Base-by-base conservation (phyloP, 2,329 filamentous ascomycete species). In the Truncatella angustata region DNA sequence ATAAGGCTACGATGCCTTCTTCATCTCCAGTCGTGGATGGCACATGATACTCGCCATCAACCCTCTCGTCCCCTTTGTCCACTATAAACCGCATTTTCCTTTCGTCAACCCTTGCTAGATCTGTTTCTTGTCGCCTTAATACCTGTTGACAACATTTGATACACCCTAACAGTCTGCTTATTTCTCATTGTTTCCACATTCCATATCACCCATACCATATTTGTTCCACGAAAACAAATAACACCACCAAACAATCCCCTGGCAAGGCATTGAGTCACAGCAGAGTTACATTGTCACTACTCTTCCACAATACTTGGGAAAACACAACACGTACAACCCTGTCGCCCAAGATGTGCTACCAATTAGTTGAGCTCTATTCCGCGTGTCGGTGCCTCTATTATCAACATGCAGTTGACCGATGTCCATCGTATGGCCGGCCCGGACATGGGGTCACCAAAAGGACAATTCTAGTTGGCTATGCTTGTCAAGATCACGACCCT, bases 321-420 rank as follows among this genome's bases (percentile, higher is more conserved):
- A 35, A 21, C 11, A 24, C 26, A 24, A 11, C 30, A n/a, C 21
- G 11, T 6, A 9, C 18, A 12, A 20, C 12, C 28, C 23, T 7
- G 4, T 45, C 10, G 16, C 20, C 64, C 68, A 77, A 59, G 56
- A 96, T 96, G 91, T 96, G 91, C 66, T 92, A 90, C 66, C 89
- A 92, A 73, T 73, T 96, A 56, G 77, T 93, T 62, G 91, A 96
- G 71, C 80, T 90, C 54, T 96, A 91, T 76, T 86, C 91, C 51
- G 89, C 87, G 51, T 96, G 91, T 79, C 82, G 85, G 58, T 96
- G 91, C 73, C 79, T 93, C 61, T 95, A 96, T 77, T 90, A 93
- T 76, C 81, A 87, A 65, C 92, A 96, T 69, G 85, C 89, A 44
- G 80, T 96, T 62, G 91, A 96, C 65, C 87, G 88, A 55, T 96